Base-by-base conservation (phyloP, 2,329 filamentous ascomycete species). In the Xylariaceae sp. region DNA sequence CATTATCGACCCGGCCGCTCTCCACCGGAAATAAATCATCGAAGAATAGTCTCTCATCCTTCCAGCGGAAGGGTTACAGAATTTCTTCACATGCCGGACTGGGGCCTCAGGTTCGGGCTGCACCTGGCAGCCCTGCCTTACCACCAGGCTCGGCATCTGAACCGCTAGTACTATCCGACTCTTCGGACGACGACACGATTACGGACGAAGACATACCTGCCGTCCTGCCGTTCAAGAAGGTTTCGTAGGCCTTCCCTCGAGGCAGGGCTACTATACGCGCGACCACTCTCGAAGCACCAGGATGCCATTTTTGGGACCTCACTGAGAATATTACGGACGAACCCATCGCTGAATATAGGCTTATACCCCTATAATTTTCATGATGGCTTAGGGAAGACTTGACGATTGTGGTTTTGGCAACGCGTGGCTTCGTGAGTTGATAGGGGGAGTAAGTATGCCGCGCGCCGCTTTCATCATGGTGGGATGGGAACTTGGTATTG, bases 151-250 rank as follows among this genome's bases (percentile, higher is more conserved):
- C 65, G 2, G 63, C 61, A 15, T 54, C 61, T 5, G 57, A 47
- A 13, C 66, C 65, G 3, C 47, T 67, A 7, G 51, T 65, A 1
- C 45, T 69, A 0, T 65, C 67, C 12, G 62, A 66, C 9, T 62
- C 65, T 1, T 56, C 53, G 0, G 54, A 51, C 5, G 54, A 51
- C 5, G 59, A 54, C 15, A 49, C 57, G 10, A 63, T 63, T 29
- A 61, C 57, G 0, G 67, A 69, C 19, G 65, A 44, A 12, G 67
- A 67, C 9, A 69, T 69, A 8, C 67, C 67, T 1, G 67, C 67
- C 13, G 61, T 51, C 9, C 12, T 68, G 8, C 64, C 65, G 5
- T 58, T 60, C 2, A 56, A 47, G 5, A 62, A 54, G 45, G 41
- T 4, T 19, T 22, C 16, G 10, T 59, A 30, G 29, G 30, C 37